Base-by-base conservation (phyloP, 2,329 filamentous ascomycete species). In the Clonostachys rosea region DNA sequence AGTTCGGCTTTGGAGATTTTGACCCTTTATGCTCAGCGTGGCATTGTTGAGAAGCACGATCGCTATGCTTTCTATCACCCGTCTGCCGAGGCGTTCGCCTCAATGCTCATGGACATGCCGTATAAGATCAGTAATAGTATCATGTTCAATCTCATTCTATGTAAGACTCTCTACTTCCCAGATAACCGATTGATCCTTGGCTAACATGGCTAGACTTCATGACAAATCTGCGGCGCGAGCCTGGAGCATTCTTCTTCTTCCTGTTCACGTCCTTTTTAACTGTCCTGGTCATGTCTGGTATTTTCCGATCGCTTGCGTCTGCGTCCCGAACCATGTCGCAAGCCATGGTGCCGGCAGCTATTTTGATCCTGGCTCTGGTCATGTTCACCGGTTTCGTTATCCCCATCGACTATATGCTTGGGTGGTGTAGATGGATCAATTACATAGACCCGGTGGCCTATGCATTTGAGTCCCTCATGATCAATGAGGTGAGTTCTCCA, bases 401-500 rank as follows among this genome's bases (percentile, higher is more conserved):
- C 24, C 55, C 58, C 0, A 47, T 52, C 9, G 49, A 52, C 34
- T 54, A 83, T 59, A 85, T 80, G 78, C 68, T 47, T 0, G 40
- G 16, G 20, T 53, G 52, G 52, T 34, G 77, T 10, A 35, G 43
- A n/a, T 45, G 43, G 43, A 17, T 45, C 35, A 34, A 20, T n/a
- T 45, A 20, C 7, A 39, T 45, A n/a, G 39, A 94, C 50, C 88
- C 89, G 3, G 76, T 95, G 9, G 82, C 80, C 2, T 95, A 94
- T 53, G 82, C 82, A 0, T 95, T 95, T 58, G 89, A 95, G 62
- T 73, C 82, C 0, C 73, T 95, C 20, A 86, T 91, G 77, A 77
- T 88, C 52, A 95, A 95, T 64, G 91, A 96, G 64, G 95, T 95
- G 59, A 67, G 82, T 30, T 1, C 10, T 30, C 24, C 10, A 10